Evolutionary conservation across 306 rosid species (phyloP), one percentile per base, ranked within the genome.

Genomic region (Quercus wislizeni): DNA sequence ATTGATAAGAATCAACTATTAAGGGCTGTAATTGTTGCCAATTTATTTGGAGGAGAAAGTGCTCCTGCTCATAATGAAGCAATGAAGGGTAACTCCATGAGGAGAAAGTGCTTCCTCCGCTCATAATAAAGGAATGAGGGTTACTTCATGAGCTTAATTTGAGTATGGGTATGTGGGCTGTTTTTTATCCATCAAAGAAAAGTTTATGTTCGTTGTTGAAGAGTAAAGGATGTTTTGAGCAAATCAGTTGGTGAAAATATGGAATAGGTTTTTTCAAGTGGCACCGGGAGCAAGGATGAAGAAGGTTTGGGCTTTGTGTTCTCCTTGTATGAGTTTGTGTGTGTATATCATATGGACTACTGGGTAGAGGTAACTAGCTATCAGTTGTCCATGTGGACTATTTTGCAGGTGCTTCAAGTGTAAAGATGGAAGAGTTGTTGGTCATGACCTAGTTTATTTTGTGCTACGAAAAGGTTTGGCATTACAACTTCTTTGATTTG

Each of bases 211-310:
- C 0, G 1, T 4, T 65, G 15, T 65, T 6, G 33, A 17, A 12
- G 69, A 25, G 69, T 14, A 27, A n/a, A 62, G n/a, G 69, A 51
- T 23, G 59, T 25, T 6, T 21, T 25, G 11, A 25, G 9, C n/a
- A 17, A 14, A 13, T 46, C 11, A 61, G 17, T 14, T 46, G 71
- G 33, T 2, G 46, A 55, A 57, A 78, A 25, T 28, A 62, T 62
- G 38, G 69, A 8, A 27, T 49, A 72, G 64, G 65, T 68, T 79
- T 61, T 61, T 78, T 72, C 31, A 20, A 72, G n/a, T 65, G 71
- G 25, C 14, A 3, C 13, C 10, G 54, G 55, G 12, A n/a, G 31
- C 43, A 23, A n/a, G 58, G 75, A 52, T 23, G 67, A 51, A 43
- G 25, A 51, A 23, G n/a, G 12, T 33, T 3, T 18, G 73, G 21